These are phyloP conservation scores for Triticum aestivum DNA, from an alignment of 176 grass and related monocot genomes.

Conservation along the genomic window IWGSC_CS_RefSeq_v2.1 NC_057795.1:640374729-640375228, in stretches of 20 bases:
- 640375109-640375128: neutral
- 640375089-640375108: neutral
- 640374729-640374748: too few relatives aligned
- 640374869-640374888: neutral
- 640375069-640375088: neutral
- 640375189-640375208: neutral
- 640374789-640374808: slow-evolving; percentile 17
- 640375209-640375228: neutral
- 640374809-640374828: neutral
- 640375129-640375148: neutral
- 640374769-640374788: neutral
- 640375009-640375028: neutral
- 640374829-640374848: slow-evolving; percentile 17
- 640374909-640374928: neutral
- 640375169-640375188: neutral
- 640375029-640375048: slow-evolving; percentile 5
- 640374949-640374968: slow-evolving; percentile 10
- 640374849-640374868: slow-evolving; percentile 19
- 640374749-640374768: too few relatives aligned
- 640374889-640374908: neutral
- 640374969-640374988: neutral
- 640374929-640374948: neutral
- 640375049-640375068: too few relatives aligned
- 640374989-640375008: neutral
- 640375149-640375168: neutral